phyloP scores from a whole-genome alignment of 2,329 filamentous ascomycete genomes.

The Huntiella savannae region DNA sequence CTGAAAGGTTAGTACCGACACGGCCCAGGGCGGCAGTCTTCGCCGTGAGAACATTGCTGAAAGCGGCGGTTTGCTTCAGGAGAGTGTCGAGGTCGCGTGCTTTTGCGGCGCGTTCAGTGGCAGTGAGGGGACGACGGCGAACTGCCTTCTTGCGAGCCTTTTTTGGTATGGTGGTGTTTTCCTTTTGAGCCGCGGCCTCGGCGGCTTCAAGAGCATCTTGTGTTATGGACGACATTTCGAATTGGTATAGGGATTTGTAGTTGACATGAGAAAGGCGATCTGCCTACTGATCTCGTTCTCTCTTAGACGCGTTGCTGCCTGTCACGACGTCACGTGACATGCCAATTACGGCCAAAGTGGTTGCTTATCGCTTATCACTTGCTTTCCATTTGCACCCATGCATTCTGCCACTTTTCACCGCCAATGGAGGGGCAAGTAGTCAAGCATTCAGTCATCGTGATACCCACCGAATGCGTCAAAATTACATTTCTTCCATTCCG shows the following conservation, averaged over 20 bases:
- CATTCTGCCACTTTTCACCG: constrained; percentile 8
- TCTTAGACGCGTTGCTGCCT: neutral
- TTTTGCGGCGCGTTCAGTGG: constrained; percentile 31
- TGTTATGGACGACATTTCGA: constrained; percentile 5
- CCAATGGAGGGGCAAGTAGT: constrained; percentile 10
- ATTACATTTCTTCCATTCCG: too few relatives aligned
- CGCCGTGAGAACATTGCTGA: constrained; percentile 42
- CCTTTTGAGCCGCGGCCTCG: constrained; percentile 19
- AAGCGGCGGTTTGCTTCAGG: constrained; percentile 38
- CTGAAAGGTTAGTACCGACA: constrained; percentile 40
- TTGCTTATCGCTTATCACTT: neutral
- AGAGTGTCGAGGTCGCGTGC: constrained; percentile 40
- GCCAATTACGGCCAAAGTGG: neutral
- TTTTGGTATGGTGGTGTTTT: constrained; percentile 24
- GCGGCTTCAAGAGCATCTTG: constrained; percentile 18
- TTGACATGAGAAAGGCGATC: neutral
- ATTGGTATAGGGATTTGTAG: neutral
- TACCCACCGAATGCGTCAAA: too few relatives aligned
- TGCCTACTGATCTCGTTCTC: neutral
- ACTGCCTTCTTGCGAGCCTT: constrained; percentile 28
- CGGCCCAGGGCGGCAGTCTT: constrained; percentile 44
- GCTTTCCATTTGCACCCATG: too few relatives aligned
- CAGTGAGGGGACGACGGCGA: constrained; percentile 26
- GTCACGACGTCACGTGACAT: constrained; percentile 6
- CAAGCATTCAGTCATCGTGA: neutral